phyloP scores from a whole-genome alignment of 2,329 filamentous ascomycete genomes.

The Rhynchosporium secalis region DNA sequence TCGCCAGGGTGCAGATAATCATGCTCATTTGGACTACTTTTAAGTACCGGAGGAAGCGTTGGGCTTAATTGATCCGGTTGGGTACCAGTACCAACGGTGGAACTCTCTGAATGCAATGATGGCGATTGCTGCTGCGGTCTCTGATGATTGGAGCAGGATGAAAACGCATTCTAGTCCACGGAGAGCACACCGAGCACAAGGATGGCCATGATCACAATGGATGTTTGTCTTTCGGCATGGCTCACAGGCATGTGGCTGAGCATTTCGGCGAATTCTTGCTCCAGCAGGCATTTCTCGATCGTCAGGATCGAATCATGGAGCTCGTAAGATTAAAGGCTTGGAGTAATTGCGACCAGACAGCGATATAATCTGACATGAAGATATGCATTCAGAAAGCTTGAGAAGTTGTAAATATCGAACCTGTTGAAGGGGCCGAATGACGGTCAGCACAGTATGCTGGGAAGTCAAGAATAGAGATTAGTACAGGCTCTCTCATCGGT shows the following conservation, averaged over 20 bases:
- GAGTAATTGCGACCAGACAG: too few relatives aligned
- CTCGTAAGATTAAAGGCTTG: too few relatives aligned
- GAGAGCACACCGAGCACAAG: conserved; percentile 16
- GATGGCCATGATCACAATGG: conserved; percentile 17
- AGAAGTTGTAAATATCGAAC: too few relatives aligned
- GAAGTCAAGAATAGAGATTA: too few relatives aligned
- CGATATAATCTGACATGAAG: too few relatives aligned
- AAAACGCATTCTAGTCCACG: conserved; percentile 17
- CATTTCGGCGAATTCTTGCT: conserved; percentile 19
- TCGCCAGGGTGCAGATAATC: background rate
- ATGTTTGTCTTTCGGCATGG: conserved; percentile 21
- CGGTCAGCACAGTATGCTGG: too few relatives aligned
- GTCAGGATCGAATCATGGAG: background rate
- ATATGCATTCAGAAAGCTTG: too few relatives aligned
- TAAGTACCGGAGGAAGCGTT: background rate
- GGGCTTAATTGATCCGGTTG: conserved; percentile 6
- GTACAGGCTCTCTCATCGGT: too few relatives aligned
- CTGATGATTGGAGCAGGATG: conserved; percentile 20
- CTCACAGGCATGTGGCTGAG: conserved; percentile 19
- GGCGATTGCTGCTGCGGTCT: background rate
- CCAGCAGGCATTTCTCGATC: conserved; percentile 8
- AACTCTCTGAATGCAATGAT: background rate
- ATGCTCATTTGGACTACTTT: background rate
- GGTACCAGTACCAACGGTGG: background rate
- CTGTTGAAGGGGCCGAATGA: too few relatives aligned